phyloP scores from a whole-genome alignment of 345 rosid species.

The Pseudoturritis turrita region DNA sequence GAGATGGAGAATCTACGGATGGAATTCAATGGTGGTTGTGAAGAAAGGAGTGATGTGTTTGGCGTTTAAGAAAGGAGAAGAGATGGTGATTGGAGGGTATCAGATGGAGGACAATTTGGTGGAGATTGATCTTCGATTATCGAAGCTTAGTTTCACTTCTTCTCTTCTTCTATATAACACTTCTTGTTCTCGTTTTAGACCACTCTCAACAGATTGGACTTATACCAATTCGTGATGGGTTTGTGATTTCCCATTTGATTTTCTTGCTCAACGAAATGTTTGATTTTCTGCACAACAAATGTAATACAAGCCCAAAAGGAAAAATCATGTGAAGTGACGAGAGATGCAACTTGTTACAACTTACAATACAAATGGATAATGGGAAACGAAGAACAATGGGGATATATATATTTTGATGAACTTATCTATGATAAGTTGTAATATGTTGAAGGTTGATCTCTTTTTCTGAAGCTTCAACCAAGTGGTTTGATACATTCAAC shows the following conservation, averaged over 20 bases:
- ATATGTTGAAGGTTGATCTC: too few species aligned
- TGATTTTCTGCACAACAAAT: too few species aligned
- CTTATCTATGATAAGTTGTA: too few species aligned
- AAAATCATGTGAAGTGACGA: not conserved
- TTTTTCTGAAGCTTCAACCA: too few species aligned
- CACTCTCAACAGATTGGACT: not conserved
- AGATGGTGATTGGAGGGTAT: constrained; percentile 34
- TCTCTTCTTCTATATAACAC: constrained; percentile 9
- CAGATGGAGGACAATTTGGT: constrained; percentile 34
- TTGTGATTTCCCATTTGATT: not conserved
- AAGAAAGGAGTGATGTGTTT: constrained; percentile 14
- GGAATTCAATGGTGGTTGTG: constrained; percentile 29
- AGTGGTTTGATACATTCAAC: too few species aligned
- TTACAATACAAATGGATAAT: too few species aligned
- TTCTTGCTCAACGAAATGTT: too few species aligned
- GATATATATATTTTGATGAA: too few species aligned
- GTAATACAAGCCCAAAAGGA: not conserved
- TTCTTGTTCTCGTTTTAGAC: constrained; percentile 9
- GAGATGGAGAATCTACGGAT: constrained; percentile 33
- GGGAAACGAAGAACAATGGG: too few species aligned
- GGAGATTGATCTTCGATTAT: constrained; percentile 25
- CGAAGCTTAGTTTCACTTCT: constrained; percentile 33
- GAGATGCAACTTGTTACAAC: not conserved
- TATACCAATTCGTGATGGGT: not conserved
- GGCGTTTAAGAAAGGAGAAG: constrained; percentile 31